Conservation (phyloP, 352 stramenopile species). For the Phytophthora cajani region DNA sequence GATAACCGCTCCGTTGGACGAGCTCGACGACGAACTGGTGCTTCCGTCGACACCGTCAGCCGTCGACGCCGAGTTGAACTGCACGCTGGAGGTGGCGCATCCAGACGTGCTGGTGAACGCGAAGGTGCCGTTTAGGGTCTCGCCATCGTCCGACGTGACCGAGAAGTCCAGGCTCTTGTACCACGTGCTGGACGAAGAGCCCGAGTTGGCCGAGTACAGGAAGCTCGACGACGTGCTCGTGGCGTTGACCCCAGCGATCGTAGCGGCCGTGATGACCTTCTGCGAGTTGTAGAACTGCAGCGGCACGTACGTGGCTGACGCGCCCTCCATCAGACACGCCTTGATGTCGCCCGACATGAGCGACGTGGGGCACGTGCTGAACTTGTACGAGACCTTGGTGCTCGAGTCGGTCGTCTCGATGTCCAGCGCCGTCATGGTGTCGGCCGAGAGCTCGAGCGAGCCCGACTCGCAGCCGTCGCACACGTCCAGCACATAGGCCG, state of each 20-base stretch:
- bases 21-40: slow-evolving; percentile 18
- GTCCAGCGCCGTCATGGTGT: slow-evolving; percentile 55
- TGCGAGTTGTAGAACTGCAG: slow-evolving; percentile 86
- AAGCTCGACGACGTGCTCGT: slow-evolving; percentile 63
- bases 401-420: slow-evolving; percentile 48
- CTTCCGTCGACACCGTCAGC: slow-evolving; percentile 47
- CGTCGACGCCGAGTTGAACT: slow-evolving; percentile 73
- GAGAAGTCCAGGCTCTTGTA: slow-evolving; percentile 70
- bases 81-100: slow-evolving; percentile 67
- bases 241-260: slow-evolving; percentile 61
- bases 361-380: slow-evolving; percentile 57
- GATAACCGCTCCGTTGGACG: slow-evolving; percentile 44
- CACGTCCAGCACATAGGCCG: slow-evolving; percentile 79
- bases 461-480: slow-evolving; percentile 62
- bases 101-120: slow-evolving; percentile 59
- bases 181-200: slow-evolving; percentile 53
- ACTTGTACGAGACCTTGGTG: slow-evolving; percentile 68
- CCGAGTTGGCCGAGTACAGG: slow-evolving; percentile 66
- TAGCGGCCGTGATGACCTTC: slow-evolving; percentile 68
- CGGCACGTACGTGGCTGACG: slow-evolving; percentile 79
- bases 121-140: slow-evolving; percentile 66
- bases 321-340: slow-evolving; percentile 85
- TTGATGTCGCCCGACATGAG: slow-evolving; percentile 77
- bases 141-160: slow-evolving; percentile 58
- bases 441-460: slow-evolving; percentile 55